A percentile compares a stretch with the other conserved stretches of the same genome.
Evolutionary conservation across 2,329 filamentous ascomycete species (phyloP).

Genomic region (Lithohypha guttulata): DNA sequence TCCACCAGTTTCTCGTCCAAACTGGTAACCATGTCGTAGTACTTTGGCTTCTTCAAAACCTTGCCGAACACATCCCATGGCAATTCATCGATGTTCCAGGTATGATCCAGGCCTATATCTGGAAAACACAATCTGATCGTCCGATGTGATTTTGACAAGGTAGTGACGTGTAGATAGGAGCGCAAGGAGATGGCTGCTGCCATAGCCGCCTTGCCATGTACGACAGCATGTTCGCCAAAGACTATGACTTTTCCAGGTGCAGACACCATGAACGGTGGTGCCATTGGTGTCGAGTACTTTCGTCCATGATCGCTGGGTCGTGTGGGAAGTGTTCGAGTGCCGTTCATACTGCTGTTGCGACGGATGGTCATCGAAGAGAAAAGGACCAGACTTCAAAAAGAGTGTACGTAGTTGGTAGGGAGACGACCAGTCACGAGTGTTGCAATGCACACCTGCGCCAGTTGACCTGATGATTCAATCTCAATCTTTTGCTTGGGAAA

Average conservation of each 20-base stretch:
- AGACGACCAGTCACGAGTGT: neutral
- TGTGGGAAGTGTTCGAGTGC: slow-evolving; percentile 14
- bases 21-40: slow-evolving; percentile 77
- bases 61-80: slow-evolving; percentile 77
- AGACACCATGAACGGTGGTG: slow-evolving; percentile 94
- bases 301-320: slow-evolving; percentile 21
- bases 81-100: slow-evolving; percentile 85
- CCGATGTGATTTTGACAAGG: slow-evolving; percentile 80
- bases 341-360: slow-evolving; percentile 14
- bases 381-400: slow-evolving; percentile 2
- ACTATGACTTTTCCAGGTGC: slow-evolving; percentile 97
- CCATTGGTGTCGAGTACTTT: slow-evolving; percentile 47
- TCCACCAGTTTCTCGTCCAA: slow-evolving; percentile 74
- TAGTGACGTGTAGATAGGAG: slow-evolving; percentile 92
- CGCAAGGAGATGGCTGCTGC: slow-evolving; percentile 89
- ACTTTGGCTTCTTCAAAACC: slow-evolving; percentile 81
- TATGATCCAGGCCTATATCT: slow-evolving; percentile 80
- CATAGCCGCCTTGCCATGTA: slow-evolving; percentile 91
- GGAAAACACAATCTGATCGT: slow-evolving; percentile 82
- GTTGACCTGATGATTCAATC: neutral
- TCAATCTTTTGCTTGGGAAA: neutral
- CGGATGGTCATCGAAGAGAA: slow-evolving; percentile 5
- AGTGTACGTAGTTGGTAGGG: slow-evolving; percentile 3
- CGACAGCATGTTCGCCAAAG: slow-evolving; percentile 96
- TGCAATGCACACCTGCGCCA: neutral